Percentiles rank a stretch among this genome's conserved stretches.
These are phyloP conservation scores for Chenopodium formosanum DNA, from an alignment of 148 eudicot species.

Conservation along the genomic window DNA sequence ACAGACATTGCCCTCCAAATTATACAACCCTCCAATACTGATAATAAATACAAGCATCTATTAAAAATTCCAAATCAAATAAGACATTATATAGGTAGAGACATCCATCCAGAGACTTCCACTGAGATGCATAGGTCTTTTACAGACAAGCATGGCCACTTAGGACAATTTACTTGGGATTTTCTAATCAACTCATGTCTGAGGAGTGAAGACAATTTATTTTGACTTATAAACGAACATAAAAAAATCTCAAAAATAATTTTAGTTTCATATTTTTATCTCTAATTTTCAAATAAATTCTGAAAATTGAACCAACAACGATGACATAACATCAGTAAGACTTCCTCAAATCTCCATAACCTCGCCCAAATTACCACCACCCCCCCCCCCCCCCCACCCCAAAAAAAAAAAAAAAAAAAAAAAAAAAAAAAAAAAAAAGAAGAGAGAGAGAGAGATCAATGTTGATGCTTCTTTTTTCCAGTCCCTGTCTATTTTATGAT, in stretches of 20 bases:
- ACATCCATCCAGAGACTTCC: neutral
- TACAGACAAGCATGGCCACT: neutral
- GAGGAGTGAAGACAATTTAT: too few species aligned
- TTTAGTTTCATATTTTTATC: too few species aligned
- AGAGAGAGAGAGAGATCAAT: too few species aligned
- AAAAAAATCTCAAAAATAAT: neutral
- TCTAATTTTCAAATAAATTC: too few species aligned
- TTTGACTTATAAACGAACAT: neutral
- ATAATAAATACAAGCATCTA: neutral
- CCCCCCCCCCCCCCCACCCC: too few species aligned
- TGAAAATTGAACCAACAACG: too few species aligned
- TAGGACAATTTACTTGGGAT: neutral
- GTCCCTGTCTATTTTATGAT: too few species aligned
- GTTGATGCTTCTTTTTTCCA: too few species aligned
- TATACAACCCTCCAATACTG: neutral
- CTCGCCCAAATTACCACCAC: neutral
- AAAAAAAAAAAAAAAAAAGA: too few species aligned
- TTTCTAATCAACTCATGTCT: neutral
- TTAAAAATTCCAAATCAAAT: neutral
- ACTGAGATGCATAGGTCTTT: neutral
- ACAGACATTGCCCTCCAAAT: neutral
- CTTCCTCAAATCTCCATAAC: neutral
- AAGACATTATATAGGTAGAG: neutral
- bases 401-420: too few species aligned
- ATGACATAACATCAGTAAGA: too few species aligned